Evolutionary conservation across 768 basidiomycete species (phyloP).

Genomic region (Sporobolomyces phaffii): DNA sequence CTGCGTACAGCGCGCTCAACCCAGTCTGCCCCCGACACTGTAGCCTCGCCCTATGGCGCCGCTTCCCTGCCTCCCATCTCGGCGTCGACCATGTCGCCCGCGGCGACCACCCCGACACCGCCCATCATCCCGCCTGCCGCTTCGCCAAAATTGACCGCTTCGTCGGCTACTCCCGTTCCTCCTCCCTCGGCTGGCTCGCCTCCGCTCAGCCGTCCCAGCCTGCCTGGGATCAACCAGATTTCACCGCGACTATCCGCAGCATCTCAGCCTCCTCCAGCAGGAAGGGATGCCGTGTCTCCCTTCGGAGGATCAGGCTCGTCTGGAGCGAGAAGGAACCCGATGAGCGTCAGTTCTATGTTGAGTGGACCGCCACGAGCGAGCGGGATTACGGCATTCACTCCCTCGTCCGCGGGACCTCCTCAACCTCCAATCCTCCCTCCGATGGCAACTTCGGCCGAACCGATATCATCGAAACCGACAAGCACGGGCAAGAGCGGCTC

Average conservation of each 20-base stretch:
- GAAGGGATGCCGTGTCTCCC: not conserved
- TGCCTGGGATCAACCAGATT: conserved; percentile 9
- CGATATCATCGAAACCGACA: not conserved
- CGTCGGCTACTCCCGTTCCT: not conserved
- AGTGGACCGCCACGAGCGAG: conserved; percentile 19
- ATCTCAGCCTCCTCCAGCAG: not conserved
- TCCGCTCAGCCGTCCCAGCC: not conserved
- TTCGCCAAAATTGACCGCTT: not conserved
- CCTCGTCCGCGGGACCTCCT: not conserved
- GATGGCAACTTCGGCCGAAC: not conserved
- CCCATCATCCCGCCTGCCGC: conserved; percentile 8
- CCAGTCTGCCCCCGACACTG: not conserved
- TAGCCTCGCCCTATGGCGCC: not conserved
- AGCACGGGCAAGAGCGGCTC: not conserved
- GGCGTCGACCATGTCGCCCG: too few relatives aligned
- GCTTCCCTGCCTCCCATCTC: not conserved
- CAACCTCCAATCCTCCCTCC: conserved; percentile 26
- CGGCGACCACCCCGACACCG: not conserved
- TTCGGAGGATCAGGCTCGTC: not conserved
- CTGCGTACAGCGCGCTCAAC: too few relatives aligned
- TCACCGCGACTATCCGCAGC: not conserved
- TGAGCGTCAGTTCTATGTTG: conserved; percentile 38
- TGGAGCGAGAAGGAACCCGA: conserved; percentile 22
- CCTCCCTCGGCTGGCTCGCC: not conserved
- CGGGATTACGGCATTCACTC: conserved; percentile 12